These are phyloP conservation scores for Excoecaria cochinchinensis DNA, from an alignment of 345 rosid species.

Conservation along the genomic window DNA sequence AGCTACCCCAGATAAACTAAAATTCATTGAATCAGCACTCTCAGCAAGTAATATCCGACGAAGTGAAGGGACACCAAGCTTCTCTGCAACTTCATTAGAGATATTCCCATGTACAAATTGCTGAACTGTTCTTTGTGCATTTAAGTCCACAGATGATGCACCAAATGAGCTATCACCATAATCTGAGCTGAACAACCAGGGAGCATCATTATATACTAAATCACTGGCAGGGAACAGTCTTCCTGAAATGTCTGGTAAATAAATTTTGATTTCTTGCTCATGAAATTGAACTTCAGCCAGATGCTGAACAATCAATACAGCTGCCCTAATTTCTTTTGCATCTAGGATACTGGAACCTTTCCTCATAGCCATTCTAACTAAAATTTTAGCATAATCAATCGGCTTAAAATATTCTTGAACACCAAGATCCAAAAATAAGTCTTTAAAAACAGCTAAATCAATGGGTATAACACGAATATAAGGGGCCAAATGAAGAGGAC, in stretches of 20 bases:
- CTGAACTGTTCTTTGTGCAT: constrained; percentile 64
- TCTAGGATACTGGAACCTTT: constrained; percentile 75
- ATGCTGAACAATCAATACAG: constrained; percentile 79
- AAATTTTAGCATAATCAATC: constrained; percentile 73
- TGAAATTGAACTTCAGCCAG: constrained; percentile 73
- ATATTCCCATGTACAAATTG: constrained; percentile 87
- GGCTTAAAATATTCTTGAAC: constrained; percentile 80
- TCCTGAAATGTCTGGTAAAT: constrained; percentile 81
- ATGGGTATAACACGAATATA: constrained; percentile 86
- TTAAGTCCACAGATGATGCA: constrained; percentile 50
- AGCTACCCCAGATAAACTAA: constrained; percentile 89
- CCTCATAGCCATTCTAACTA: constrained; percentile 71
- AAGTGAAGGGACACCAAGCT: constrained; percentile 91
- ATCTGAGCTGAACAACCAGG: constrained; percentile 87
- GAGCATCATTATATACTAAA: constrained; percentile 93
- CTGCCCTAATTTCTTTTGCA: constrained; percentile 75
- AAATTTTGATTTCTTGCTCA: constrained; percentile 56
- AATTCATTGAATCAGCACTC: constrained; percentile 95
- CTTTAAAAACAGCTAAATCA: constrained; percentile 86
- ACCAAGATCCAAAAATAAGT: constrained; percentile 81
- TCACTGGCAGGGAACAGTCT: constrained; percentile 72
- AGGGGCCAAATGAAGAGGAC: constrained; percentile 92
- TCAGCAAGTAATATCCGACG: constrained; percentile 92
- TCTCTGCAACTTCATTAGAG: constrained; percentile 94
- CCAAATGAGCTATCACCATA: constrained; percentile 52